Evolutionary conservation across 352 stramenopile species (phyloP), one percentile per base, ranked within the genome.

Genomic region (Pythium utonaiense): DNA sequence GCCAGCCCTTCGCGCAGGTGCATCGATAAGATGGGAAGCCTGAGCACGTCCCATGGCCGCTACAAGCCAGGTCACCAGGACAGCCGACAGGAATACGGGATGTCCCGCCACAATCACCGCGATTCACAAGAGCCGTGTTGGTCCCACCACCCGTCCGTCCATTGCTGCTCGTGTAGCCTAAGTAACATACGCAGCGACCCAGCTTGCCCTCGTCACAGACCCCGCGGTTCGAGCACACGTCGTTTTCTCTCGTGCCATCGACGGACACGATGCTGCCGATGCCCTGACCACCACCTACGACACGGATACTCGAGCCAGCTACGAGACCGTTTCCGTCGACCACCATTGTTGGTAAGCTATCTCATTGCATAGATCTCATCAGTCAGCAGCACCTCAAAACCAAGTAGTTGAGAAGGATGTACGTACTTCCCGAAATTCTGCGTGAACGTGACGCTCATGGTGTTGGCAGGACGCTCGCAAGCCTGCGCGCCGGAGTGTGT

Each of bases 391-490:
- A 36, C 12, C 59, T 33, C 10, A 51, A 13, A 53, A 45, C 33
- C 44, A 40, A 48, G 8, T 28, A 50, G 6, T 8, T 30, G 22
- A 13, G 42, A 1, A 31, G 50, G n/a, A 30, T n/a, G 4, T 3
- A 86, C 80, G 16, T 83, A 90, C 83, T 84, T 83, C 38, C 75
- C 80, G 70, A 91, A 93, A 62, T 93, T 82, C 55, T 90, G 80
- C 1, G 76, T 93, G 59, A 93, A 93, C 27, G 78, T 90, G 36
- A 93, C 55, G 19, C 69, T 74, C 47, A 84, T 86, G 40, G 80
- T 64, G 52, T 91, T 93, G 28, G 69, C 57, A 2, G 80, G 83
- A 1, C 69, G 82, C 49, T 86, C 76, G 31, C 83, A 93, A 7
- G 71, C 77, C 54, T 89, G 75, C 0, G 77, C 74, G 40, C 79